phyloP scores from a whole-genome alignment of 305 asterid genomes.

The Solanum aculeatissimum region DNA sequence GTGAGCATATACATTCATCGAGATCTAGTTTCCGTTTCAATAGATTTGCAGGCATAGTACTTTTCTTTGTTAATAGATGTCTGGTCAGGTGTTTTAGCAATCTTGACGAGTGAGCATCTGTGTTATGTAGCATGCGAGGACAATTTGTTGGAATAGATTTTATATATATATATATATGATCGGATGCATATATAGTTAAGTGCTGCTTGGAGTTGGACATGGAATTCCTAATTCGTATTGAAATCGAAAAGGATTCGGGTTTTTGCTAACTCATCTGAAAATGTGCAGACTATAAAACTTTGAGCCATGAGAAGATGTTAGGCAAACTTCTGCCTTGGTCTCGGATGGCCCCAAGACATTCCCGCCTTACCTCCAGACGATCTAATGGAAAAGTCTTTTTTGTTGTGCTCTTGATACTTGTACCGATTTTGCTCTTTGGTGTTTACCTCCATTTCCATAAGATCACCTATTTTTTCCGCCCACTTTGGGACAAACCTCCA shows the following conservation, averaged over 20 bases:
- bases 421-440: conserved; percentile 24
- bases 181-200: not conserved
- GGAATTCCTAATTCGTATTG: not conserved
- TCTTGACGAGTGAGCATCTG: not conserved
- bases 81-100: not conserved
- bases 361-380: conserved; percentile 28
- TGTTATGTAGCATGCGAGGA: not conserved
- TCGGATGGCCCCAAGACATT: conserved; percentile 43
- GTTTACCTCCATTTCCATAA: conserved; percentile 30
- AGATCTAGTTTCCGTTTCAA: not conserved
- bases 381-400: conserved; percentile 15
- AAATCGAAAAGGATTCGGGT: not conserved
- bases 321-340: conserved; percentile 2
- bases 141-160: not conserved
- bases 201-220: not conserved
- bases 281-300: not conserved
- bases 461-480: conserved; percentile 71
- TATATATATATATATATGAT: not conserved
- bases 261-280: not conserved
- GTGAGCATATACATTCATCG: not conserved
- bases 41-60: not conserved
- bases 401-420: conserved; percentile 25
- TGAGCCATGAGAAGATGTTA: not conserved
- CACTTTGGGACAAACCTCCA: conserved; percentile 86
- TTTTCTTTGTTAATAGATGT: not conserved